These are phyloP conservation scores for Chrysoporthe austroafricana DNA, from an alignment of 2,329 filamentous ascomycete genomes.

Conservation along the genomic window DNA sequence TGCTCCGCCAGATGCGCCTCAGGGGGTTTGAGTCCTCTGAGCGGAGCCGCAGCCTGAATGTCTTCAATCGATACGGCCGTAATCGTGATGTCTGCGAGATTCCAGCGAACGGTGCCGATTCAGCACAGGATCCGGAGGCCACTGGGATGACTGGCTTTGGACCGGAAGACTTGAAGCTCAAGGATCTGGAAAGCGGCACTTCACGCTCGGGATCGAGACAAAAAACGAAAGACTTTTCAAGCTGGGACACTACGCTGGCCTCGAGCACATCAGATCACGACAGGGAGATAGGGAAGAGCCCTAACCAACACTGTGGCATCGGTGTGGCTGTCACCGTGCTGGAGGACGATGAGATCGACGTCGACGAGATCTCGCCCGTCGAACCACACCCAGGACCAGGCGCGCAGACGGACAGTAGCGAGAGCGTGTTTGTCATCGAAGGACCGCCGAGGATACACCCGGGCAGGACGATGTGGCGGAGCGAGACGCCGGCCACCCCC, in stretches of 20 bases:
- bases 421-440: conserved; percentile 42
- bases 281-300: conserved; percentile 2
- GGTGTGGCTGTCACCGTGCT: conserved; percentile 28
- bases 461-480: conserved; percentile 14
- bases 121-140: not conserved
- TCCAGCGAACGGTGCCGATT: conserved; percentile 13
- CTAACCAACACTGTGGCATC: not conserved
- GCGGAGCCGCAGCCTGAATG: conserved; percentile 38
- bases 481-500: conserved; percentile 34
- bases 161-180: conserved; percentile 43
- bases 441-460: conserved; percentile 33
- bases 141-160: conserved; percentile 41
- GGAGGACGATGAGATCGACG: conserved; percentile 27
- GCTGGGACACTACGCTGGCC: conserved; percentile 12
- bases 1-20: conserved; percentile 53
- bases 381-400: not conserved
- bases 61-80: conserved; percentile 37
- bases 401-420: conserved; percentile 36
- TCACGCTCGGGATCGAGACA: conserved; percentile 11
- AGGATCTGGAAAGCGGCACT: conserved; percentile 38
- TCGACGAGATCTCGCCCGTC: conserved; percentile 26
- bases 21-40: conserved; percentile 51
- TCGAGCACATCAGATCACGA: conserved; percentile 8
- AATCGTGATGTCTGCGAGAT: conserved; percentile 30
- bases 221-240: conserved; percentile 14